Evolutionary conservation across 805 yeast genomes (phyloP).

Genomic region (Candida andamanensis): DNA sequence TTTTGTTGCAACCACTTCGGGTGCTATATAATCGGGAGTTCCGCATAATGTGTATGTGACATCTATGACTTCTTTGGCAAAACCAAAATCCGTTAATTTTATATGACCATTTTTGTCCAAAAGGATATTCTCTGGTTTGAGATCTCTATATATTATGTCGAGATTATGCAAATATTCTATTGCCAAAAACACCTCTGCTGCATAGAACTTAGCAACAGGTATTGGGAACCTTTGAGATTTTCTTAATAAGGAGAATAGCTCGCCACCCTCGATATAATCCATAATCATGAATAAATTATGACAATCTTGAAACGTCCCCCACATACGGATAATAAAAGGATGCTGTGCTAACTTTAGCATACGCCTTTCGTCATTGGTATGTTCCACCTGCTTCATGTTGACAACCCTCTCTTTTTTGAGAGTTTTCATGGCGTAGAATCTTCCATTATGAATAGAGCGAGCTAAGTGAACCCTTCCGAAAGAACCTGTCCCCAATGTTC

Average conservation of each 20-base stretch:
- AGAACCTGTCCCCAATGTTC: slow-evolving; percentile 59
- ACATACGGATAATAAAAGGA: slow-evolving; percentile 57
- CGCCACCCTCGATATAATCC: slow-evolving; percentile 66
- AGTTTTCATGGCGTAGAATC: slow-evolving; percentile 57
- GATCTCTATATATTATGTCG: slow-evolving; percentile 55
- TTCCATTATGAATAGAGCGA: slow-evolving; percentile 52
- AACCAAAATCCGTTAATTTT: slow-evolving; percentile 58
- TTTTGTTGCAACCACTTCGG: slow-evolving; percentile 59
- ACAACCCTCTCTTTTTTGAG: slow-evolving; percentile 54
- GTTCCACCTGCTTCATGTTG: slow-evolving; percentile 59
- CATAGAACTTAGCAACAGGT: slow-evolving; percentile 60
- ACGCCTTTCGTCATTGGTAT: slow-evolving; percentile 57
- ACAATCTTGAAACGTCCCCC: slow-evolving; percentile 64
- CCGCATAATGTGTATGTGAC: slow-evolving; percentile 62
- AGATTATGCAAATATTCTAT: slow-evolving; percentile 55
- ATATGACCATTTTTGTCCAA: slow-evolving; percentile 57
- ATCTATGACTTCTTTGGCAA: slow-evolving; percentile 56
- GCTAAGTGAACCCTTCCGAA: slow-evolving; percentile 59
- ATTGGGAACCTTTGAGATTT: slow-evolving; percentile 57
- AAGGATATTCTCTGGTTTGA: slow-evolving; percentile 57
- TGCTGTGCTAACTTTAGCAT: slow-evolving; percentile 56
- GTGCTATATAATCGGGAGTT: slow-evolving; percentile 62
- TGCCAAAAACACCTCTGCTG: slow-evolving; percentile 57
- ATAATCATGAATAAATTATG: slow-evolving; percentile 55
- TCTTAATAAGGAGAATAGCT: slow-evolving; percentile 49